Evolutionary conservation across 2,329 filamentous ascomycete species (phyloP).

Genomic region (Bimuria novae-zelandiae): DNA sequence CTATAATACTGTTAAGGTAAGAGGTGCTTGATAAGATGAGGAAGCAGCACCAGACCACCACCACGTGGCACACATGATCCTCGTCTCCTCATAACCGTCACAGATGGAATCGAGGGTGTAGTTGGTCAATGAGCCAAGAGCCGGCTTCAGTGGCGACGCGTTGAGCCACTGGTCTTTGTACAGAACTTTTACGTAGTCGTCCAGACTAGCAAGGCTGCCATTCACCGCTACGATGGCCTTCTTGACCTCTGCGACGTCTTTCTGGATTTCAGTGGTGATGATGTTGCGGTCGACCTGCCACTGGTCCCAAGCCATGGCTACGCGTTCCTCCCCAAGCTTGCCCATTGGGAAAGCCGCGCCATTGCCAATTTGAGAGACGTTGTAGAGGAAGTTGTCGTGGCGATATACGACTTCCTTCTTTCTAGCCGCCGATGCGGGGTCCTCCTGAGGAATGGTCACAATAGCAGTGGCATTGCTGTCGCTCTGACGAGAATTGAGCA

Average conservation of each 20-base stretch:
- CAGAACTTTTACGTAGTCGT: conserved; percentile 6
- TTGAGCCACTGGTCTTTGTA: conserved; percentile 11
- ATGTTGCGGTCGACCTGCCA: conserved; percentile 9
- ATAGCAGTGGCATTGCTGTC: conserved; percentile 5
- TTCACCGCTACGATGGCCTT: conserved; percentile 8
- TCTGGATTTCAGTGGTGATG: background rate
- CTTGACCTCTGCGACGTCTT: conserved; percentile 2
- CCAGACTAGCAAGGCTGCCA: background rate
- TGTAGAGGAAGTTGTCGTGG: conserved; percentile 8
- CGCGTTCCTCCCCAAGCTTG: conserved; percentile 6
- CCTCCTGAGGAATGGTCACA: conserved; percentile 5
- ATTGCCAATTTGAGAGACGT: conserved; percentile 8
- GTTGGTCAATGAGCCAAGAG: conserved; percentile 9
- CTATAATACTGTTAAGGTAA: too few species aligned
- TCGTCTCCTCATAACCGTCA: too few species aligned
- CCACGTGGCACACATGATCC: too few species aligned
- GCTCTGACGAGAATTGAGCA: conserved; percentile 4
- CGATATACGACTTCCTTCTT: conserved; percentile 6
- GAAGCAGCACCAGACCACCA: too few species aligned
- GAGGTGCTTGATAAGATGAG: too few species aligned
- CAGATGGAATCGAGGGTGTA: conserved; percentile 8
- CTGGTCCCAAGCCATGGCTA: conserved; percentile 8
- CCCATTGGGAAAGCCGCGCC: conserved; percentile 9
- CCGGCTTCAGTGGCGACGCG: conserved; percentile 3
- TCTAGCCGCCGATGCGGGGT: background rate